A percentile compares a stretch with the other conserved stretches of the same genome.
phyloP scores from a whole-genome alignment of 192 early-diverging fungal species.

The Funneliformis mosseae region DNA sequence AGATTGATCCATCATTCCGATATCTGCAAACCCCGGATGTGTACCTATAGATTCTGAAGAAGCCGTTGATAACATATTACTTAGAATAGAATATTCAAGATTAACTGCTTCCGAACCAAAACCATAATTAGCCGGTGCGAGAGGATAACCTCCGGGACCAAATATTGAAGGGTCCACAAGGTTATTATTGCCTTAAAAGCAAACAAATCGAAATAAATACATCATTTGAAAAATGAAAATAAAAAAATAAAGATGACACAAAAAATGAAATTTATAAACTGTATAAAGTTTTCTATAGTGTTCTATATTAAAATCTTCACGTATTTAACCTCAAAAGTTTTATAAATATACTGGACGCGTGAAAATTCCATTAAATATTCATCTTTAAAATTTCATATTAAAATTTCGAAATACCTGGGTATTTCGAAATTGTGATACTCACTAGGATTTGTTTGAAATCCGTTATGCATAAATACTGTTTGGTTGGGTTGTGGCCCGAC shows the following conservation, averaged over 20 bases:
- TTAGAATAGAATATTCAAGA: constrained; percentile 86
- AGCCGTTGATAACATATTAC: constrained; percentile 83
- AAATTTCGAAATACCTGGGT: background rate
- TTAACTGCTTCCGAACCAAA: constrained; percentile 91
- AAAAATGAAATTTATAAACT: background rate
- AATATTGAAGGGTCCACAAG: constrained; percentile 22
- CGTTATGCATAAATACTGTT: constrained; percentile 29
- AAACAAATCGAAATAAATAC: background rate
- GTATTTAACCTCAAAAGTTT: background rate
- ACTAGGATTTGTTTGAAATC: constrained; percentile 19
- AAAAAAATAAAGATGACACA: background rate
- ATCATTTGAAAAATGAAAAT: background rate
- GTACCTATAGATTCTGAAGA: constrained; percentile 42
- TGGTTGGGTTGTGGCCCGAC: constrained; percentile 7
- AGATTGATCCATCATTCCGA: constrained; percentile 43
- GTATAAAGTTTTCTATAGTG: background rate
- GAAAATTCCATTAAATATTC: background rate
- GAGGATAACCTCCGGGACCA: constrained; percentile 38
- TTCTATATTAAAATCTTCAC: background rate
- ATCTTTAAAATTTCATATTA: constrained; percentile 2
- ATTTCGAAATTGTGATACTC: constrained; percentile 10
- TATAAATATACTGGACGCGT: background rate
- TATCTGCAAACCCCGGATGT: constrained; percentile 36
- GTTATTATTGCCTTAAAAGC: background rate
- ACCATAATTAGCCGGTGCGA: constrained; percentile 45